Evolutionary conservation across 768 basidiomycete genomes (phyloP).

Genomic region (Lepiota venenata): DNA sequence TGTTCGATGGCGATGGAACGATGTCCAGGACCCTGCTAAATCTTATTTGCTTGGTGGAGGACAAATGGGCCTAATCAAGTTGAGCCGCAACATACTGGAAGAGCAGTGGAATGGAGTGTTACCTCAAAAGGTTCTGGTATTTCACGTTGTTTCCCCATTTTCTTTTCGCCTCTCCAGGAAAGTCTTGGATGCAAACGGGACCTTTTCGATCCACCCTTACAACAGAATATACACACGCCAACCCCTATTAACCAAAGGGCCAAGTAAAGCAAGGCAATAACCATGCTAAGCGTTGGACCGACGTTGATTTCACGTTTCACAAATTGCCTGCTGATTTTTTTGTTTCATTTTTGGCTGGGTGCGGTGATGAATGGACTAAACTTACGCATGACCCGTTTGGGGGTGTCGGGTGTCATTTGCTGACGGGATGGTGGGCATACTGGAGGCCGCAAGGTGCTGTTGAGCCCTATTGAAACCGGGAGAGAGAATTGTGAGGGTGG

Average conservation of each 20-base stretch:
- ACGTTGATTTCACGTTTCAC: slow-evolving; percentile 3
- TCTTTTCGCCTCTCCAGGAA: slow-evolving; percentile 5
- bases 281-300: slow-evolving; percentile 1
- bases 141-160: slow-evolving; percentile 1
- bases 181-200: neutral
- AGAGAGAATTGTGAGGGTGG: neutral
- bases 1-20: too few relatives aligned
- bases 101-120: too few relatives aligned
- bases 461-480: neutral
- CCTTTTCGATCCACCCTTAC: neutral
- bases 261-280: slow-evolving; percentile 7
- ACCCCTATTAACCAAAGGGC: slow-evolving; percentile 3
- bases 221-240: neutral
- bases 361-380: too few relatives aligned
- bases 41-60: too few relatives aligned
- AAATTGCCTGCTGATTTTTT: neutral
- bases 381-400: neutral
- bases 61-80: too few relatives aligned
- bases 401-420: neutral
- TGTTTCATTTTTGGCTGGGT: neutral
- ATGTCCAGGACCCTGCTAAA: too few relatives aligned
- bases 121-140: too few relatives aligned
- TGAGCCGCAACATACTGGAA: too few relatives aligned
- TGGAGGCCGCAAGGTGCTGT: too few relatives aligned
- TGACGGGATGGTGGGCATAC: neutral